A percentile compares a stretch with the other conserved stretches of the same genome.
These are phyloP conservation scores for Acanthamoeba healyi DNA, from an alignment of 208 protist species.

Conservation along the genomic window DNA sequence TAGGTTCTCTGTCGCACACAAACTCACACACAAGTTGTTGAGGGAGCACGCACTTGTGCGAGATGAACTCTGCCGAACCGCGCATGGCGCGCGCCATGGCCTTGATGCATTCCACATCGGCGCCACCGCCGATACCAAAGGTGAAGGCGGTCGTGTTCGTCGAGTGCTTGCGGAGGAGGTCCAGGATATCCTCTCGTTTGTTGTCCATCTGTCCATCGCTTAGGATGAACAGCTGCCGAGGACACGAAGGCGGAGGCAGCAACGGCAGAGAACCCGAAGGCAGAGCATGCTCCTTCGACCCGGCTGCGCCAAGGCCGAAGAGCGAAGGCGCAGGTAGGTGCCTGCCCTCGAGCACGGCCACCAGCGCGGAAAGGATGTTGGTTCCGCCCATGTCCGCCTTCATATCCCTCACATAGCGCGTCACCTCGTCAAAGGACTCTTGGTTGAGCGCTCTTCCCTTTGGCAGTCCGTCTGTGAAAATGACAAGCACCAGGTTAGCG, in stretches of 20 bases:
- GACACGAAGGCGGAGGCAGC: neutral
- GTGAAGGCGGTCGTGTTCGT: constrained; percentile 26
- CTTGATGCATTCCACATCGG: constrained; percentile 15
- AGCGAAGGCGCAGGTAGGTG: neutral
- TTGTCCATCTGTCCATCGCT: constrained; percentile 32
- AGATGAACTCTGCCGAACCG: constrained; percentile 13
- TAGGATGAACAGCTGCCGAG: constrained; percentile 3
- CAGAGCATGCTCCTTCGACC: neutral
- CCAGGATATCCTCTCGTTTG: neutral
- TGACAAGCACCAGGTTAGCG: too few relatives aligned
- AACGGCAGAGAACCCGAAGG: neutral
- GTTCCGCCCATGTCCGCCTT: neutral
- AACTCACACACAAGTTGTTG: neutral
- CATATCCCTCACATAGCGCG: neutral
- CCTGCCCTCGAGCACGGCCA: neutral
- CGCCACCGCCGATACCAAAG: neutral
- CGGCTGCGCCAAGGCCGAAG: neutral
- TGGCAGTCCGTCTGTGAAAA: neutral
- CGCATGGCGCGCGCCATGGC: constrained; percentile 13
- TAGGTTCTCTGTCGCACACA: too few relatives aligned
- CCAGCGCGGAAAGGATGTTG: neutral
- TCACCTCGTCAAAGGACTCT: neutral
- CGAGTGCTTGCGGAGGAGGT: neutral
- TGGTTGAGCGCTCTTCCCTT: neutral
- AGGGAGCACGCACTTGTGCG: neutral